Evolutionary conservation across 2,329 filamentous ascomycete genomes (phyloP).

Genomic region (Clonostachys sp.): DNA sequence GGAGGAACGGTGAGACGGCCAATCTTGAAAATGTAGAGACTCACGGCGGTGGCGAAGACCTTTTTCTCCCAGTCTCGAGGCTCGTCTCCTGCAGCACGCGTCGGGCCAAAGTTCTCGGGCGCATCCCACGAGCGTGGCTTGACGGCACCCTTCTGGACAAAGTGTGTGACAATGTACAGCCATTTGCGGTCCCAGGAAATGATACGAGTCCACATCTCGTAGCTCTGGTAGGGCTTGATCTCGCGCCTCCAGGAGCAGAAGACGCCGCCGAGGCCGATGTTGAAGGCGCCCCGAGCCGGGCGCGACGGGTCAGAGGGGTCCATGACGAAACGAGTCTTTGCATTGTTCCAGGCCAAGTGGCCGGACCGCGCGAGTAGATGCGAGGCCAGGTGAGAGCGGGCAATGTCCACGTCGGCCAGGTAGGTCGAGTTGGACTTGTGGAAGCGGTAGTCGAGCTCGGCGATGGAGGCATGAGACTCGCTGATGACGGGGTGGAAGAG

Average conservation of each 20-base stretch:
- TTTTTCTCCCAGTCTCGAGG: slow-evolving; percentile 51
- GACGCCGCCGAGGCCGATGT: slow-evolving; percentile 67
- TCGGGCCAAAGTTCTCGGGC: not conserved
- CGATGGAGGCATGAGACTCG: slow-evolving; percentile 58
- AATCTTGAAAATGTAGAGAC: slow-evolving; percentile 80
- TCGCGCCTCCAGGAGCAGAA: slow-evolving; percentile 70
- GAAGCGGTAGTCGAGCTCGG: slow-evolving; percentile 83
- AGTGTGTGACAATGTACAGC: slow-evolving; percentile 73
- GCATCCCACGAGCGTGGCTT: slow-evolving; percentile 27
- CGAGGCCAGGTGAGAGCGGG: slow-evolving; percentile 75
- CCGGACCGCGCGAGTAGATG: not conserved
- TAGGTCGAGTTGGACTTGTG: slow-evolving; percentile 84
- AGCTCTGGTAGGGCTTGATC: slow-evolving; percentile 63
- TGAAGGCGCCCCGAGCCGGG: slow-evolving; percentile 46
- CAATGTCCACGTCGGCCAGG: slow-evolving; percentile 80
- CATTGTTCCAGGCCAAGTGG: not conserved
- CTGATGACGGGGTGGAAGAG: slow-evolving; percentile 69
- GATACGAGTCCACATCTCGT: slow-evolving; percentile 69
- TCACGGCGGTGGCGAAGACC: slow-evolving; percentile 66
- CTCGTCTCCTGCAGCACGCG: slow-evolving; percentile 10
- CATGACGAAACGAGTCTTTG: slow-evolving; percentile 23
- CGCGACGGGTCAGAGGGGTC: slow-evolving; percentile 36
- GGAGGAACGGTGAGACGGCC: slow-evolving; percentile 81
- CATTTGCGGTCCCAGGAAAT: slow-evolving; percentile 80
- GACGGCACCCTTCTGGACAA: slow-evolving; percentile 58